phyloP scores from a whole-genome alignment of 495 filamentous ascomycete genomes.

The Aspergillus asperescens region DNA sequence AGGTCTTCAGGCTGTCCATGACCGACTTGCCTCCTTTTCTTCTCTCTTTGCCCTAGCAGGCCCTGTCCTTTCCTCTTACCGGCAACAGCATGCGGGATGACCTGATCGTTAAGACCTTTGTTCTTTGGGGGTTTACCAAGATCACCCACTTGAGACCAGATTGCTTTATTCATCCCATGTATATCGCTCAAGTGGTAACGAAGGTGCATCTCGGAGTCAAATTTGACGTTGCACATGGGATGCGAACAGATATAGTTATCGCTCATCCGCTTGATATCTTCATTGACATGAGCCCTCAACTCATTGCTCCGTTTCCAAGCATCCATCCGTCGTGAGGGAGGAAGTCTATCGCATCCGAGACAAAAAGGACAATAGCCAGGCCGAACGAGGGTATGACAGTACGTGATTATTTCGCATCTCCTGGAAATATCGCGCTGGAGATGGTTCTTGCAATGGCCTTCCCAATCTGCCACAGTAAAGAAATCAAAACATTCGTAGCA shows the following conservation, averaged over 20 bases:
- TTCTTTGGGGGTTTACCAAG: background rate
- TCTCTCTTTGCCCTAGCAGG: background rate
- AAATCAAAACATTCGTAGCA: slow-evolving; percentile 8
- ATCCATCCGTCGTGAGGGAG: background rate
- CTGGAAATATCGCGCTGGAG: slow-evolving; percentile 5
- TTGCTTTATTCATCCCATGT: slow-evolving; percentile 5
- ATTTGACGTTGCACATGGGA: slow-evolving; percentile 2
- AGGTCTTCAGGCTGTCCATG: background rate
- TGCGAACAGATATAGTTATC: background rate
- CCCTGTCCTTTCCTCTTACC: background rate
- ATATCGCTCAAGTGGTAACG: slow-evolving; percentile 6
- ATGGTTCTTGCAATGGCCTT: slow-evolving; percentile 3
- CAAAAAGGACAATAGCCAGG: slow-evolving; percentile 9
- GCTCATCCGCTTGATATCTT: background rate
- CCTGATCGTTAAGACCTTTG: background rate
- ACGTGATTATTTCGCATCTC: slow-evolving; percentile 8
- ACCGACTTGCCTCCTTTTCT: background rate
- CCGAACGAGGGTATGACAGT: slow-evolving; percentile 10
- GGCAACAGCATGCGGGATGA: background rate
- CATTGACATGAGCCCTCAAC: background rate
- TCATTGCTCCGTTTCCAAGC: slow-evolving; percentile 7
- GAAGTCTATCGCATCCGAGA: background rate
- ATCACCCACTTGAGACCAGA: background rate
- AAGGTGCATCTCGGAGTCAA: slow-evolving; percentile 3
- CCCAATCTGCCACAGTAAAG: background rate